Base-by-base conservation (phyloP, 2,329 filamentous ascomycete genomes). In the Pezicula neosporulosa region DNA sequence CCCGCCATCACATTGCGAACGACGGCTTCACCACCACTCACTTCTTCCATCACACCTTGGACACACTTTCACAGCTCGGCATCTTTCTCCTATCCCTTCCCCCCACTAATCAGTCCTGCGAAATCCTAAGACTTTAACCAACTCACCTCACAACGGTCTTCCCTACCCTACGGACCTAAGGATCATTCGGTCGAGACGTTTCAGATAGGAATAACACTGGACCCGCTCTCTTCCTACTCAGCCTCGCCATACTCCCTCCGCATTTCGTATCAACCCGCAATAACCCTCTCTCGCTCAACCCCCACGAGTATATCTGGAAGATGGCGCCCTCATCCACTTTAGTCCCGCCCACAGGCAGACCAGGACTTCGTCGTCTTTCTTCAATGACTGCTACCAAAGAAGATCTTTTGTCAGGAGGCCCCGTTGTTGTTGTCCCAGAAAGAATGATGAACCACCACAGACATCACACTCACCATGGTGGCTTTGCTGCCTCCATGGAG, bases 401-500 rank as follows among this genome's bases (percentile, higher is more conserved):
- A 55, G 65, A 68, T 30, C 50, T 69, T 30, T 44, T 52, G 12
- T 53, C 59, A 27, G 63, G 62, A 10, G 64, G 62, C 3, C 64
- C 63, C 15, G 63, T 66, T 37, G 64, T 70, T 35, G 63, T 69
- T 12, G 57, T 67, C 10, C 65, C 66, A 39, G 60, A 62, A 50
- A 60, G 60, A 54, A 56, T 61, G 55, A 64, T 65, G 60, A 30
- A 50, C 45, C 51, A 61, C 52, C 60, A 16, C 52, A 46, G 43
- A 41, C 28, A 38, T 42, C 52, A 61, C 19, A 63, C 63, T 2
- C 56, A 63, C 33, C 54, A 61, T 53, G 60, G 59, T 9, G 62
- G 63, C 48, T 68, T 70, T 49, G 66, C 68, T 41, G 67, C 62
- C 24, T 65, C 66, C 8, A 60, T 70, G 33, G 65, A 67, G 45